These are phyloP conservation scores for Dictyostelium purpureum DNA, from an alignment of 78 protist genomes.

Conservation along the genomic window DNA sequence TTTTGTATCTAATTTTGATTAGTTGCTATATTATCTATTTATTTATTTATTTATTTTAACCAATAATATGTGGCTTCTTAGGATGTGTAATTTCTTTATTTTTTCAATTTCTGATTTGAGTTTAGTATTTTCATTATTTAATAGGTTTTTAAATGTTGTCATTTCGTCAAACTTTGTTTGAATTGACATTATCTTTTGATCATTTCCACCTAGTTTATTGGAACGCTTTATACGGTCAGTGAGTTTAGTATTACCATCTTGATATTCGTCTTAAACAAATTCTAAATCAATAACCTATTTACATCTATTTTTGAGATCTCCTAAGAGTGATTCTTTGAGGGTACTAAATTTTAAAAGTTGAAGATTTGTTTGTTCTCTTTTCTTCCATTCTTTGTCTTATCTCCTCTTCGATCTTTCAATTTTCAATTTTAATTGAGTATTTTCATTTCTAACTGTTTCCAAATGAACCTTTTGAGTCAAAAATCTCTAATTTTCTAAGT, in stretches of 20 bases:
- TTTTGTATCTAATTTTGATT: no score
- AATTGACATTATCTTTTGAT: background rate
- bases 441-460: conserved; percentile 19
- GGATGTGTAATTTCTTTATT: background rate
- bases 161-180: conserved; percentile 60
- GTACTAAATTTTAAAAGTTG: conserved; percentile 52
- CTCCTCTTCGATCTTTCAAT: conserved; percentile 41
- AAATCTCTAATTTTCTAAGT: conserved; percentile 33
- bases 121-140: conserved; percentile 51
- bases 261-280: conserved; percentile 51
- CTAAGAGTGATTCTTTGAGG: conserved; percentile 55
- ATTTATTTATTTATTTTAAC: no score
- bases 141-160: conserved; percentile 57
- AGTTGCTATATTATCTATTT: no score
- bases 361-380: conserved; percentile 72
- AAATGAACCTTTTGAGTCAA: conserved; percentile 13
- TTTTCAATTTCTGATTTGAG: conserved; percentile 19
- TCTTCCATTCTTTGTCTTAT: conserved; percentile 65
- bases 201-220: background rate
- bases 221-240: conserved; percentile 49
- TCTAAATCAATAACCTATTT: conserved; percentile 78
- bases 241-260: conserved; percentile 44
- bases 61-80: no score
- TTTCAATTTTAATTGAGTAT: background rate
- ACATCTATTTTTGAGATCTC: conserved; percentile 73